phyloP scores from a whole-genome alignment of 2,329 filamentous ascomycete genomes.

The Plectosphaerella sp. region DNA sequence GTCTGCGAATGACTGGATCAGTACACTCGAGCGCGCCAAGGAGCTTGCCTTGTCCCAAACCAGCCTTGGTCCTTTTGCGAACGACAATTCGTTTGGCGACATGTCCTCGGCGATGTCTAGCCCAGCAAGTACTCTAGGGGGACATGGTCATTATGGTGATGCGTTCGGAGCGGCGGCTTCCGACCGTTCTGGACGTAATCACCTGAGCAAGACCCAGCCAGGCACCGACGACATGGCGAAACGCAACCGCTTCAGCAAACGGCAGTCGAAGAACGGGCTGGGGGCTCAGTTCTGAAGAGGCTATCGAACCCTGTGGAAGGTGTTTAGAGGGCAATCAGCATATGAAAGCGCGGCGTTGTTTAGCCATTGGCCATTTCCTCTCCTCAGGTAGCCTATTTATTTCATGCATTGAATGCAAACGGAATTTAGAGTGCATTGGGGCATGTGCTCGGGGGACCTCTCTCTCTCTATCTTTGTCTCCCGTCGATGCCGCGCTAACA shows the following conservation, averaged over 20 bases:
- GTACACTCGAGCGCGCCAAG: conserved; percentile 78
- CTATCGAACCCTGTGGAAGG: neutral
- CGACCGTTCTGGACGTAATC: conserved; percentile 51
- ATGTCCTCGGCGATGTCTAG: conserved; percentile 71
- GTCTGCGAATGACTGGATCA: conserved; percentile 87
- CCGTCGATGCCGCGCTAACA: too few relatives aligned
- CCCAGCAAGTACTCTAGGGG: conserved; percentile 68
- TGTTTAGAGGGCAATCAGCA: conserved; percentile 6
- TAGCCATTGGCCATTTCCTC: too few relatives aligned
- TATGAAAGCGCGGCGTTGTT: conserved; percentile 12
- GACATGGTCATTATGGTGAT: conserved; percentile 48
- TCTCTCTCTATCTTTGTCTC: too few relatives aligned
- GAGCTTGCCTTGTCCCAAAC: conserved; percentile 78
- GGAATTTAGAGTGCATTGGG: too few relatives aligned
- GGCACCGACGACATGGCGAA: conserved; percentile 50
- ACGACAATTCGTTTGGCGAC: conserved; percentile 63
- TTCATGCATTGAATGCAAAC: too few relatives aligned
- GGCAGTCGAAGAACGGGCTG: conserved; percentile 91
- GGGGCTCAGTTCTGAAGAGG: conserved; percentile 70
- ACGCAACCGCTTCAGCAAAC: conserved; percentile 76
- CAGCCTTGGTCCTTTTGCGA: conserved; percentile 59
- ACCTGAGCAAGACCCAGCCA: conserved; percentile 56
- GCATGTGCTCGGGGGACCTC: too few relatives aligned
- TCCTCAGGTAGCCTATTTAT: neutral
- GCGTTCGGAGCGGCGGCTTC: conserved; percentile 32